phyloP scores from a whole-genome alignment of 2,329 filamentous ascomycete species.

The Diaporthe longicolla region DNA sequence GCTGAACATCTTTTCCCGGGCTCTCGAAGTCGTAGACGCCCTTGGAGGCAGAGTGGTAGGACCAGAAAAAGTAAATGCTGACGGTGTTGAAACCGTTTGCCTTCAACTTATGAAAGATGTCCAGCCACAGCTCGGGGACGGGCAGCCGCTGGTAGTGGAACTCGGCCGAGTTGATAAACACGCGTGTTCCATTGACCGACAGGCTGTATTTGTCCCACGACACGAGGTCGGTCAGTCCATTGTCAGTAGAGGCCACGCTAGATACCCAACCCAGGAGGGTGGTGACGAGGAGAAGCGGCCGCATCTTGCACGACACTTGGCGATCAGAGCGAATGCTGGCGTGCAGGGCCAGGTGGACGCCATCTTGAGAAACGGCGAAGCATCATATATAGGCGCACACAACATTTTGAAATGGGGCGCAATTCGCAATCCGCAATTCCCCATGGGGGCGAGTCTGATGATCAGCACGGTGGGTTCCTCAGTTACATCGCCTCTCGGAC shows the following conservation, averaged over 20 bases:
- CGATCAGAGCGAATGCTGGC: neutral
- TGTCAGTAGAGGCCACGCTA: constrained; percentile 52
- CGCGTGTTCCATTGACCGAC: constrained; percentile 57
- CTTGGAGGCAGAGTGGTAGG: constrained; percentile 60
- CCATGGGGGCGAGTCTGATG: neutral
- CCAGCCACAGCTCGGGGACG: constrained; percentile 66
- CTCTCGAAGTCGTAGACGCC: constrained; percentile 65
- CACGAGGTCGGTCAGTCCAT: constrained; percentile 60
- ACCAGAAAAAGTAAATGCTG: constrained; percentile 65
- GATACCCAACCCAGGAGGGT: constrained; percentile 41
- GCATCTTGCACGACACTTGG: constrained; percentile 34
- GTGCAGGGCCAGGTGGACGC: neutral
- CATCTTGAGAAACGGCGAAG: neutral
- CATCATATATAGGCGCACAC: constrained; percentile 20
- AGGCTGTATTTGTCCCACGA: constrained; percentile 68
- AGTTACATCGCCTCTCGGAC: constrained; percentile 36
- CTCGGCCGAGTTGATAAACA: constrained; percentile 57
- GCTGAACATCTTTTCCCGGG: constrained; percentile 64
- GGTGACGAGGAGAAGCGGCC: constrained; percentile 36
- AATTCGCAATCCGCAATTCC: neutral
- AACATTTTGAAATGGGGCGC: neutral
- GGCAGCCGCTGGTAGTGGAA: constrained; percentile 69
- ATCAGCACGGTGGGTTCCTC: constrained; percentile 1
- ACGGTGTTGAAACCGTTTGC: constrained; percentile 68
- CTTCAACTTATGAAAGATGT: constrained; percentile 68